Conservation (phyloP, 139 green algal genomes). For the Yamagishiella unicocca region DNA sequence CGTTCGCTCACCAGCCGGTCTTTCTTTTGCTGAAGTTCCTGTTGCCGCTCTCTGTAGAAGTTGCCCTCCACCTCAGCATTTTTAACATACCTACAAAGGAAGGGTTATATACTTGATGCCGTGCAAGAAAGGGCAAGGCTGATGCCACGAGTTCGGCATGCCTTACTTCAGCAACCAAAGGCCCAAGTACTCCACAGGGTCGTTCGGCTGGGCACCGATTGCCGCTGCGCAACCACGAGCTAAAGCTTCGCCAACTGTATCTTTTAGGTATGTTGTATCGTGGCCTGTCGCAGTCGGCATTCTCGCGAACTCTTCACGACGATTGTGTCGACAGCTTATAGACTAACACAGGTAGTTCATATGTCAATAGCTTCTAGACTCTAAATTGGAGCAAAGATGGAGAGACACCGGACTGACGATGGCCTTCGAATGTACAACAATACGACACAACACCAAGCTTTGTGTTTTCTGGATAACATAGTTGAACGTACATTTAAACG, state of each 20-base stretch:
- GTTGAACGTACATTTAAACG: too few relatives aligned
- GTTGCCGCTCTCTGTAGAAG: slow-evolving; percentile 51
- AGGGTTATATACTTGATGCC: background rate
- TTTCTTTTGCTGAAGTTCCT: slow-evolving; percentile 51
- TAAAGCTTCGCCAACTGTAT: slow-evolving; percentile 61
- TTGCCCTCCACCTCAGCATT: slow-evolving; percentile 63
- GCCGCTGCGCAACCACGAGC: slow-evolving; percentile 54
- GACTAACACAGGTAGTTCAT: too few relatives aligned
- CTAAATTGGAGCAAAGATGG: too few relatives aligned
- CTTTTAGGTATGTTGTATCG: slow-evolving; percentile 59
- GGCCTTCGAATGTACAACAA: background rate
- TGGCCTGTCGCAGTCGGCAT: slow-evolving; percentile 17
- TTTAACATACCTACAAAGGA: slow-evolving; percentile 58
- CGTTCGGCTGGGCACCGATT: slow-evolving; percentile 56
- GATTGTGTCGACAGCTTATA: too few relatives aligned
- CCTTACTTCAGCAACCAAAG: slow-evolving; percentile 62
- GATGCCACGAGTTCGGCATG: background rate
- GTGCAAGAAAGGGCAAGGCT: background rate
- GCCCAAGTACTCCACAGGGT: slow-evolving; percentile 66
- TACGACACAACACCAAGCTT: background rate
- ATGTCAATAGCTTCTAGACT: too few relatives aligned
- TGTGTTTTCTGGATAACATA: too few relatives aligned
- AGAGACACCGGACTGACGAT: background rate
- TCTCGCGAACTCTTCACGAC: background rate
- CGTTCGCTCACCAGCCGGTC: slow-evolving; percentile 46